phyloP scores from a whole-genome alignment of 331 rosid genomes.

The Acacia pycnantha region DNA sequence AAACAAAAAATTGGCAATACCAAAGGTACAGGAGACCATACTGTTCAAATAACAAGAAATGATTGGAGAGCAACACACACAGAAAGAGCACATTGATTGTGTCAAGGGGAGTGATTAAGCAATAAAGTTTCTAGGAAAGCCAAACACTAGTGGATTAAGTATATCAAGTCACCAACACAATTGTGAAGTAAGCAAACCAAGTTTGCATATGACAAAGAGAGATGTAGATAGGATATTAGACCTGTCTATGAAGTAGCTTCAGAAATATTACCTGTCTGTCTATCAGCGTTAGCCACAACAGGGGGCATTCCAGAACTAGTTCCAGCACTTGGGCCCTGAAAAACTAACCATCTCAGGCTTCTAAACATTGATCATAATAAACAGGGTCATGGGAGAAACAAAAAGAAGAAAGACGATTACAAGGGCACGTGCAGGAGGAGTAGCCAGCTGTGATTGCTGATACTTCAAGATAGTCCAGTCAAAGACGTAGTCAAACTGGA shows the following conservation, averaged over 20 bases:
- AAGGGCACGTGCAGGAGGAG: constrained; percentile 79
- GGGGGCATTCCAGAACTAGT: constrained; percentile 91
- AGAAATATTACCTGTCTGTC: constrained; percentile 65
- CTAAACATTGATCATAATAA: constrained; percentile 12
- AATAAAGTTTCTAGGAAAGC: not conserved
- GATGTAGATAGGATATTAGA: constrained; percentile 4
- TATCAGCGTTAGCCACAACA: constrained; percentile 59
- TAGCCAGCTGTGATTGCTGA: constrained; percentile 93
- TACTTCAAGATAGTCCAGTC: constrained; percentile 99
- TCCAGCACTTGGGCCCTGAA: constrained; percentile 79
- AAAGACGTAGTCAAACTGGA: constrained; percentile 97
- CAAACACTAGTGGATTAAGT: not conserved
- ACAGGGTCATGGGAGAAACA: not conserved
- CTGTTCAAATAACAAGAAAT: constrained; percentile 4
- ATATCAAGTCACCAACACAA: not conserved
- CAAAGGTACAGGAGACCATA: not conserved
- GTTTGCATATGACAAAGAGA: constrained; percentile 5
- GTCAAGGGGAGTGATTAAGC: not conserved
- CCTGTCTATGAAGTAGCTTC: not conserved
- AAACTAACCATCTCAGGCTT: constrained; percentile 24
- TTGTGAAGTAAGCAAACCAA: not conserved
- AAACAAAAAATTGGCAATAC: not conserved
- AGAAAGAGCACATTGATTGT: not conserved
- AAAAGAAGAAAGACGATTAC: constrained; percentile 37
- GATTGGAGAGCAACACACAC: not conserved